phyloP scores from a whole-genome alignment of 495 filamentous ascomycete genomes.

The Cercophora sp. region DNA sequence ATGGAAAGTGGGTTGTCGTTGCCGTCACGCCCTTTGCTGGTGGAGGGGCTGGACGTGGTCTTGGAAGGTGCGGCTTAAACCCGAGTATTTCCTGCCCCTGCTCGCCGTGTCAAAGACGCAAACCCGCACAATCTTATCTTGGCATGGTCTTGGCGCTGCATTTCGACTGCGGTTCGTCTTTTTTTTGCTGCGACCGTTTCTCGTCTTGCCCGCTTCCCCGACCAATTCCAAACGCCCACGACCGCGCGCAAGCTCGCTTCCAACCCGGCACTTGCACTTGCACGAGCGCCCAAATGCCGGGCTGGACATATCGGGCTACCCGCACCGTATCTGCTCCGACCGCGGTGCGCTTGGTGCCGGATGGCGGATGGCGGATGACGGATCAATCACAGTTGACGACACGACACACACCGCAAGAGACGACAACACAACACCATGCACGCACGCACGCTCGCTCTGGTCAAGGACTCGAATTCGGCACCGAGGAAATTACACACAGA shows the following conservation, averaged over 20 bases:
- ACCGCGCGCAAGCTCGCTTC: too few species aligned
- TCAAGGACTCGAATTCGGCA: background rate
- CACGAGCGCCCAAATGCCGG: too few species aligned
- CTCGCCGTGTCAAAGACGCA: background rate
- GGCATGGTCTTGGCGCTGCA: background rate
- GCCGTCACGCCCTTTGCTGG: background rate
- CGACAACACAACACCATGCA: too few species aligned
- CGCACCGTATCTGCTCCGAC: too few species aligned
- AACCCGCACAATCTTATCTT: background rate
- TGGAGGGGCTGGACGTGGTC: background rate
- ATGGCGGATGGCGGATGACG: too few species aligned
- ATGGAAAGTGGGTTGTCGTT: background rate
- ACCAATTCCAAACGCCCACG: conserved; percentile 1
- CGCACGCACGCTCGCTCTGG: background rate
- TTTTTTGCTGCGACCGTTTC: background rate
- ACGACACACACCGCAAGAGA: too few species aligned
- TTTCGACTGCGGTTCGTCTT: background rate
- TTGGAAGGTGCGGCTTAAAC: conserved; percentile 5
- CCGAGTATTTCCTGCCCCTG: conserved; percentile 7
- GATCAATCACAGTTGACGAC: too few species aligned
- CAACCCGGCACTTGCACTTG: too few species aligned
- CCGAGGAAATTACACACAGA: background rate
- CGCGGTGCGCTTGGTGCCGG: too few species aligned
- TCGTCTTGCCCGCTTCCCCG: background rate
- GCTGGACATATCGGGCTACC: too few species aligned